Percentiles rank a stretch among this genome's conserved stretches.
phyloP scores from a whole-genome alignment of 805 yeast genomes.

The Zygotorulaspora danielsina region DNA sequence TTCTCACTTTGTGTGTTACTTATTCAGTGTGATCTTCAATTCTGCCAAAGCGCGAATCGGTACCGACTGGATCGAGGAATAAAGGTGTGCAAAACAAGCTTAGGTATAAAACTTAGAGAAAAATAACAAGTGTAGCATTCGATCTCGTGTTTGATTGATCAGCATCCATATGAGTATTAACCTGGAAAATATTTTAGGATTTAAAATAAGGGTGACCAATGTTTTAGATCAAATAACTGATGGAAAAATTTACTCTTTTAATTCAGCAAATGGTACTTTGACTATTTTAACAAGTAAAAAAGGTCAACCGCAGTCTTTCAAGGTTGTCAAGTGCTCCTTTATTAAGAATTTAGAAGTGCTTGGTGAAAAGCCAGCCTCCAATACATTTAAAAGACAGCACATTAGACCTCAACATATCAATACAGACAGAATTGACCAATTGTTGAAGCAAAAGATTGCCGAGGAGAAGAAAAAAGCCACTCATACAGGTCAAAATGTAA shows the following conservation, averaged over 20 bases:
- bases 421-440: constrained; percentile 27
- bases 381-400: constrained; percentile 32
- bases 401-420: constrained; percentile 36
- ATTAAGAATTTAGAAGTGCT: constrained; percentile 49
- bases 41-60: no score
- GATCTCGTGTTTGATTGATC: no score
- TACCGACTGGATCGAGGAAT: no score
- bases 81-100: no score
- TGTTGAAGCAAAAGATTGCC: constrained; percentile 26
- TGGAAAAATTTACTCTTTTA: constrained; percentile 64
- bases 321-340: constrained; percentile 53
- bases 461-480: constrained; percentile 23
- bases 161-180: constrained; percentile 26
- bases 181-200: constrained; percentile 31
- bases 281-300: constrained; percentile 31
- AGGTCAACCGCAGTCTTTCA: constrained; percentile 36
- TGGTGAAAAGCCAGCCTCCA: constrained; percentile 36
- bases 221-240: constrained; percentile 50
- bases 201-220: constrained; percentile 57
- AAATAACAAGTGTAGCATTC: no score
- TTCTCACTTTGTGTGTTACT: no score
- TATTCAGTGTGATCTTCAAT: no score
- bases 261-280: constrained; percentile 40
- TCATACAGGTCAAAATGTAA: constrained; percentile 37
- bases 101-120: no score